A percentile compares a stretch with the other conserved stretches of the same genome.
phyloP scores from a whole-genome alignment of 2,329 filamentous ascomycete genomes.

The Fusarium ambrosium region DNA sequence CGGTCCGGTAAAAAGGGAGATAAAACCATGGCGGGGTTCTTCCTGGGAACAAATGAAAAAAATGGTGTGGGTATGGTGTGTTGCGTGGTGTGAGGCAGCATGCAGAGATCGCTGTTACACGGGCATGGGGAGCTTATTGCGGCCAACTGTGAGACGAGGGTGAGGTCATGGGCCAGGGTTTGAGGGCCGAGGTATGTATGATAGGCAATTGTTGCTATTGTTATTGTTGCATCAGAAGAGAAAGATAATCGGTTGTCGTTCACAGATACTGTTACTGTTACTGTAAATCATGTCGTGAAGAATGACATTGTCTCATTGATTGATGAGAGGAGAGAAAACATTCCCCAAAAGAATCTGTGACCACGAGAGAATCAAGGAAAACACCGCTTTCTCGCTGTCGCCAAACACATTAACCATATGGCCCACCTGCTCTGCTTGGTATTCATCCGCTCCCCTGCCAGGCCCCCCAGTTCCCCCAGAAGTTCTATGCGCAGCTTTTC shows the following conservation, averaged over 20 bases:
- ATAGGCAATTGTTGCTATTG: background rate
- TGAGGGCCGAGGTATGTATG: background rate
- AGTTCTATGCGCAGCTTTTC: conserved; percentile 28
- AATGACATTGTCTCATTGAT: conserved; percentile 39
- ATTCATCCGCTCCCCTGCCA: conserved; percentile 22
- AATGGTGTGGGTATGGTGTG: conserved; percentile 24
- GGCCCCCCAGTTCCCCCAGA: conserved; percentile 6
- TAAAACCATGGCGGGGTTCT: background rate
- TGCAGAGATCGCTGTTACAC: conserved; percentile 9
- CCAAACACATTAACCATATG: conserved; percentile 37
- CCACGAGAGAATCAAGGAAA: conserved; percentile 31
- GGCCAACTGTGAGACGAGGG: background rate
- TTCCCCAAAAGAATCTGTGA: conserved; percentile 31
- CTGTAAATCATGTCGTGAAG: conserved; percentile 11
- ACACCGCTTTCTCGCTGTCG: conserved; percentile 40
- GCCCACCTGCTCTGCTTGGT: conserved; percentile 22
- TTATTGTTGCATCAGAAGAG: background rate
- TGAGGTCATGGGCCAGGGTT: conserved; percentile 1
- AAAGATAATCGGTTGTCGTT: background rate
- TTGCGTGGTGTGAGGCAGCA: conserved; percentile 24
- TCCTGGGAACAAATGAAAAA: conserved; percentile 1
- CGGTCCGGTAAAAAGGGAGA: background rate
- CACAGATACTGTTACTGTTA: background rate
- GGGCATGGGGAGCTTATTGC: background rate
- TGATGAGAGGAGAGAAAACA: conserved; percentile 30